phyloP scores from a whole-genome alignment of 2,329 filamentous ascomycete species.

The Talaromyces sp. region DNA sequence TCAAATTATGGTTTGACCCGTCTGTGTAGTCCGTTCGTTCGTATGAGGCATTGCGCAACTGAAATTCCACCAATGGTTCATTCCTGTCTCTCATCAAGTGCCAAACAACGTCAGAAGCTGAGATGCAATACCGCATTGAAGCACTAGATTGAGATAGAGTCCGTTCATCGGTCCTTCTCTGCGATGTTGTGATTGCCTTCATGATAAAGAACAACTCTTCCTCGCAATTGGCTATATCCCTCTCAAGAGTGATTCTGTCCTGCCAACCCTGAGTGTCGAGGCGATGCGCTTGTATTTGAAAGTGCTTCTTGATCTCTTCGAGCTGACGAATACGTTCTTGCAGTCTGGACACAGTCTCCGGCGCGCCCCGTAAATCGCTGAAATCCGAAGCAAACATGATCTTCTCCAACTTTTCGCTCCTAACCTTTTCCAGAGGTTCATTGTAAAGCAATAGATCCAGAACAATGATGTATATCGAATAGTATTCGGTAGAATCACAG shows the following conservation, averaged over 20 bases:
- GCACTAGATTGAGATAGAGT: conserved; percentile 66
- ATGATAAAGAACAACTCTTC: conserved; percentile 99
- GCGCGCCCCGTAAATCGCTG: conserved; percentile 88
- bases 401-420: conserved; percentile 90
- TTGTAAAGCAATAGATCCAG: conserved; percentile 93
- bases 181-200: conserved; percentile 97
- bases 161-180: conserved; percentile 74
- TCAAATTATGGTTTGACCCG: conserved; percentile 87
- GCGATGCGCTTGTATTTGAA: conserved; percentile 84
- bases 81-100: conserved; percentile 84
- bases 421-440: conserved; percentile 94
- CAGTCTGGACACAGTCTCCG: conserved; percentile 83
- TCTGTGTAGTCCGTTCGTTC: conserved; percentile 96
- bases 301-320: conserved; percentile 93
- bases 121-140: conserved; percentile 84
- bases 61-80: conserved; percentile 85
- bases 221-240: conserved; percentile 81
- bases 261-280: conserved; percentile 88
- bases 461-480: conserved; percentile 96
- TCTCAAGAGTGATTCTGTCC: conserved; percentile 81
- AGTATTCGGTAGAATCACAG: conserved; percentile 96
- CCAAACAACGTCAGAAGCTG: conserved; percentile 95
- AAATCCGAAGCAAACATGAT: conserved; percentile 99
- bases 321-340: conserved; percentile 91
- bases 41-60: conserved; percentile 84